Evolutionary conservation across 805 yeast species (phyloP).

Genomic region (Nakazawaea peltata): DNA sequence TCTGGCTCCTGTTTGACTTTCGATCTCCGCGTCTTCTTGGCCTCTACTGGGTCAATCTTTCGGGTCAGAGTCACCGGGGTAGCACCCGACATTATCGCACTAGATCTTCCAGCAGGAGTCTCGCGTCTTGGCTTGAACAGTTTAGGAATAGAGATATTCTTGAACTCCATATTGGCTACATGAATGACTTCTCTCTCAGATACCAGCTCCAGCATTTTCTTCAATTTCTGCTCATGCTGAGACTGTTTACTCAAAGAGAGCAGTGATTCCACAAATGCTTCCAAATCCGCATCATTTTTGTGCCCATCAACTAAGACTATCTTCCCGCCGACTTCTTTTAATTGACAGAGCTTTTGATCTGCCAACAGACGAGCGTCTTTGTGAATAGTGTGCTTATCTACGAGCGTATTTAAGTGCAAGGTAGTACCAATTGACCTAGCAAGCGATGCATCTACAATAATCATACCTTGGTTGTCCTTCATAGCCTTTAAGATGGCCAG

Average conservation of each 20-base stretch:
- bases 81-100: too few species aligned
- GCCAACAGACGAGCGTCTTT: constrained; percentile 33
- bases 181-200: constrained; percentile 3
- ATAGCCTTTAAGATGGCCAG: constrained; percentile 33
- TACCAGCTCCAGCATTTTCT: neutral
- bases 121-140: constrained; percentile 1
- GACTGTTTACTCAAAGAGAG: too few species aligned
- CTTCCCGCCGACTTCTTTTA: constrained; percentile 6
- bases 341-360: constrained; percentile 16
- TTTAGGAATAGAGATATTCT: constrained; percentile 1
- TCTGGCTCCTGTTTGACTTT: neutral
- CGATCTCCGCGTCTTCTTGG: neutral
- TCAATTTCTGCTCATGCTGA: constrained; percentile 11
- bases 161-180: constrained; percentile 5
- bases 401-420: constrained; percentile 27
- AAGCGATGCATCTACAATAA: constrained; percentile 33
- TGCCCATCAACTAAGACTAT: constrained; percentile 8
- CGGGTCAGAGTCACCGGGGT: too few species aligned
- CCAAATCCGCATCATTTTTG: constrained; percentile 14
- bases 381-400: constrained; percentile 48
- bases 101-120: too few species aligned
- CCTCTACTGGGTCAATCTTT: neutral
- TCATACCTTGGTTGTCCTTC: constrained; percentile 35
- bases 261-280: too few species aligned
- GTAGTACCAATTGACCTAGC: constrained; percentile 30